Base-by-base conservation (phyloP, 1,284 basidiomycete species). In the Papiliotrema nemorosa region DNA sequence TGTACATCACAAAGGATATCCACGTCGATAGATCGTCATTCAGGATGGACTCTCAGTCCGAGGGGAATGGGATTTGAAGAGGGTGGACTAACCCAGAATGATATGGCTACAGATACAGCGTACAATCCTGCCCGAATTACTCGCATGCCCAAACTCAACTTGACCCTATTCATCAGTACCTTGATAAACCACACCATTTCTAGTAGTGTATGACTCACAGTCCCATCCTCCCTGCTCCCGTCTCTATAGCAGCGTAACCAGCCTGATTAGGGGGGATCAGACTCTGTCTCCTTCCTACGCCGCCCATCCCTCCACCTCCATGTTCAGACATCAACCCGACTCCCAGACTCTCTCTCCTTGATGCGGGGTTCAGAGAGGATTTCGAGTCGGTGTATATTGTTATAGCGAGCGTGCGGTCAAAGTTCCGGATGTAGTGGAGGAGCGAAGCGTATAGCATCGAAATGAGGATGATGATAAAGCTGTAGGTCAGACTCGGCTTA, bases 401-500 rank as follows among this genome's bases (percentile, higher is more conserved):
- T n/a, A 59, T 39, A 3, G 68, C 67, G 9, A 72, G 45, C 13
- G 47, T 26, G 9, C 60, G 62, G 49, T 75, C 73, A 44, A 63
- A 63, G 3, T 49, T 44, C 29, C 63, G 60, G 38, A 60, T 62
- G 10, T 53, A 56, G 27, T 68, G 62, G 6, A 73, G 50, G 26
- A 75, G 59, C 29, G 57, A 59, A 29, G 72, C 64, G 54, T 73
- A 75, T 26, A 54, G 50, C 24, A 71, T 55, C 18, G 72, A 70
- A 42, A 75, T 68, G 44, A 49, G 42, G 20, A 67, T 52, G 38
- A 74, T 62, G 16, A 48, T 53, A 16, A 68, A 9, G 55, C 70
- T 74, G 55, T 10, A 1, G 22, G 7, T 26, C 38, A 24, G 27
- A n/a, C 5, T 4, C 10, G 39, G 42, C 20, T 3, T 22, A 26